These are phyloP conservation scores for Colletotrichum gigasporum DNA, from an alignment of 2,329 filamentous ascomycete species.

Conservation along the genomic window DNA sequence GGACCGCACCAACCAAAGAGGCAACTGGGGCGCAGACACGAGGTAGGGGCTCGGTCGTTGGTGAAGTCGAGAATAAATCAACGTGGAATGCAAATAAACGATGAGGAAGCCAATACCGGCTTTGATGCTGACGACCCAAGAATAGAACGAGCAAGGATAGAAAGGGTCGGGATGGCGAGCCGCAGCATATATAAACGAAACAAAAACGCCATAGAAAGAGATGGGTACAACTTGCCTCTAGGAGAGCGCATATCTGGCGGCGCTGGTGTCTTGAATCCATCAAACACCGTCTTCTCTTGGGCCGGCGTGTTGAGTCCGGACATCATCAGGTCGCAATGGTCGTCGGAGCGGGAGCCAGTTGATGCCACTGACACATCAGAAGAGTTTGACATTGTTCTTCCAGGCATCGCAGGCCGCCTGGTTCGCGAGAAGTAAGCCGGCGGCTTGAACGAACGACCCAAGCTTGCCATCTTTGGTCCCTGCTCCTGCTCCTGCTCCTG, in stretches of 20 bases:
- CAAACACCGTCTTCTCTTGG: constrained; percentile 14
- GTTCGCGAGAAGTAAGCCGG: constrained; percentile 53
- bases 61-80: background rate
- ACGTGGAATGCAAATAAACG: background rate
- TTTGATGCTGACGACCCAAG: background rate
- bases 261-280: constrained; percentile 1
- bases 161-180: too few species aligned
- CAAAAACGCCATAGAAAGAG: background rate
- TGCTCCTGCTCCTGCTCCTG: constrained; percentile 1
- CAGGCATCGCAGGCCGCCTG: constrained; percentile 54
- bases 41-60: background rate
- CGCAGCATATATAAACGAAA: background rate
- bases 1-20: background rate
- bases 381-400: constrained; percentile 56
- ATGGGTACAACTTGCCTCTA: constrained; percentile 12
- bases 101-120: background rate
- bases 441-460: constrained; percentile 60
- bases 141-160: background rate
- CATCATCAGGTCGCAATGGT: constrained; percentile 44
- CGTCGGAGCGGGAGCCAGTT: constrained; percentile 39
- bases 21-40: background rate
- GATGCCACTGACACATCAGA: constrained; percentile 53
- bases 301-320: constrained; percentile 40
- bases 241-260: constrained; percentile 2
- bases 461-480: constrained; percentile 52